Conservation (phyloP, 805 yeast species). For the Starmerella etchellsii region DNA sequence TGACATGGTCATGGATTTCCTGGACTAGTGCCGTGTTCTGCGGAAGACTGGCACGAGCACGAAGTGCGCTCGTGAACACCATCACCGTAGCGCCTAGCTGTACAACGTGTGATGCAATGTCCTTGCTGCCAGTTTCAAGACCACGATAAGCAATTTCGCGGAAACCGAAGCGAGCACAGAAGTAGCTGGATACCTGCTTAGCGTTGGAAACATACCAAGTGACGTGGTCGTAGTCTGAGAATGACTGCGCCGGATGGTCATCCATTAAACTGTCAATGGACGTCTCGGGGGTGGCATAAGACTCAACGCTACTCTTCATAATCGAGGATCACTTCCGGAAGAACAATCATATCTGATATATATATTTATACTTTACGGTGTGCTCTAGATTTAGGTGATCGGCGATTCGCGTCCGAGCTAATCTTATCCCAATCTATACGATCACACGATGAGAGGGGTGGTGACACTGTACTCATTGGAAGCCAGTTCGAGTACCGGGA, state of each 20-base stretch:
- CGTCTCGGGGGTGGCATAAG: constrained; percentile 6
- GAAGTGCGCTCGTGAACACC: constrained; percentile 33
- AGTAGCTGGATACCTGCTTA: constrained; percentile 44
- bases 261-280: constrained; percentile 1
- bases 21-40: constrained; percentile 23
- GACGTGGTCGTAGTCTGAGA: constrained; percentile 42
- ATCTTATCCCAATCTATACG: too few relatives aligned
- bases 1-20: constrained; percentile 36
- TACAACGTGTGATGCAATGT: constrained; percentile 47
- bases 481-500: constrained; percentile 5
- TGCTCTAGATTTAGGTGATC: too few relatives aligned
- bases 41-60: constrained; percentile 22
- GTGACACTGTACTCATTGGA: not conserved
- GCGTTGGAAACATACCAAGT: constrained; percentile 68
- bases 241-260: not conserved
- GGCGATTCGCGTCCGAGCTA: too few relatives aligned
- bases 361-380: too few relatives aligned
- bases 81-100: constrained; percentile 42
- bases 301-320: not conserved
- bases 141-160: constrained; percentile 48
- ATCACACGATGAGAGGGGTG: too few relatives aligned
- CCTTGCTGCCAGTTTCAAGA: constrained; percentile 52
- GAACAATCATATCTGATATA: not conserved
- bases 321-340: not conserved
- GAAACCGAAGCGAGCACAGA: constrained; percentile 50